Base-by-base conservation (phyloP, 1,284 basidiomycete genomes). In the Melampsora americana region DNA sequence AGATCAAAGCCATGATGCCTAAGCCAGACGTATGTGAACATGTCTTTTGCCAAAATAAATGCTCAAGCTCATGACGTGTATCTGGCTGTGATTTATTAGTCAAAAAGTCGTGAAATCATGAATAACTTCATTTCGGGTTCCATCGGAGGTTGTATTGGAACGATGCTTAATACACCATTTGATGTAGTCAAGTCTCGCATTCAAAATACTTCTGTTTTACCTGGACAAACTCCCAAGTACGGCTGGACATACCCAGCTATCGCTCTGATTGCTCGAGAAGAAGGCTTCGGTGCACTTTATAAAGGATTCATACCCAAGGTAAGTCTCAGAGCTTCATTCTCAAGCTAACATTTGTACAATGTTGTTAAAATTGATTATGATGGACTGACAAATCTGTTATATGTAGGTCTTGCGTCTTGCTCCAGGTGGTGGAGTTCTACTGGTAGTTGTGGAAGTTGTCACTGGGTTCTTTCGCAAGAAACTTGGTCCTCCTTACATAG, bases 151-250 rank as follows among this genome's bases (percentile, higher is more conserved):
- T 92, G 92, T 80, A 87, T 95, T 64, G 95, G 95, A 59, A 87
- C 87, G 2, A 83, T 84, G 35, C 78, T 86, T 78, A 86, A 86
- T 82, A 85, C 85, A 11, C 85, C 85, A 12, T 85, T 81, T 64
- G 83, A 95, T 87, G 93, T 99, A 77, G 93, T 98, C 79, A 99
- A 99, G 85, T 95, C 93, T 28, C 90, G 96, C 73, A 94, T 99
- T 71, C 93, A 95, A 84, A 90, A 92, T 74, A 85, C 88, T 46
- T 86, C 86, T 67, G 87, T 86, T 79, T 66, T 90, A 44, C 88
- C 84, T 44, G 84, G 91, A 48, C 87, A 88, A 23, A 84, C 83
- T 6, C 90, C 90, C 39, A 95, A 93, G 82, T 95, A 94, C 84
- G 92, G 93, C 84, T 95, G 95, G 89, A 92, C 94, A 68, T 84